Percentiles rank a stretch among this genome's conserved stretches.
These are phyloP conservation scores for Taphrina populina DNA, from an alignment of 1,139 yeast species.

Conservation along the genomic window DNA sequence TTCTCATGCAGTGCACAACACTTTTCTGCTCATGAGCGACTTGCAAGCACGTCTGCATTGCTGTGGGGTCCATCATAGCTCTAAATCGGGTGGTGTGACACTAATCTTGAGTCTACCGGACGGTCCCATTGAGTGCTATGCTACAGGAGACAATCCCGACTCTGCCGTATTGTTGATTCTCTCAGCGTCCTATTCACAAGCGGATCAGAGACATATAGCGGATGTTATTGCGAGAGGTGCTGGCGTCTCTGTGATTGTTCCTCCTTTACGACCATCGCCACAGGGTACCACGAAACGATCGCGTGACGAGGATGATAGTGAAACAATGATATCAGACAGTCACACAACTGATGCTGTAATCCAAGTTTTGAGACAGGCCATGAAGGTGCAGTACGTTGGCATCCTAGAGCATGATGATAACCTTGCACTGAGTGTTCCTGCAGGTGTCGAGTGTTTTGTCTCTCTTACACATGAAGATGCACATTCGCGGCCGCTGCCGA, in stretches of 20 bases:
- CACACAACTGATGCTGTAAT: too few relatives aligned
- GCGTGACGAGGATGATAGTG: not conserved
- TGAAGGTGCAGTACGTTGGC: conserved; percentile 2
- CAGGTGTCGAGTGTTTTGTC: too few relatives aligned
- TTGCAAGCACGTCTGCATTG: conserved; percentile 24
- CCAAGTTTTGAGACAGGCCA: too few relatives aligned
- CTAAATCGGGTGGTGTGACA: not conserved
- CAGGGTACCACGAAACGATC: not conserved
- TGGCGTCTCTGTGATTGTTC: conserved; percentile 22
- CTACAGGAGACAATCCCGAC: conserved; percentile 16
- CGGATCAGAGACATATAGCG: too few relatives aligned
- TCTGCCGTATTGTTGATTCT: conserved; percentile 17
- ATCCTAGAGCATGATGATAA: too few relatives aligned
- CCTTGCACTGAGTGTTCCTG: too few relatives aligned
- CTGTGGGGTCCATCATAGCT: conserved; percentile 24
- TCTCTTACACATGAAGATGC: too few relatives aligned
- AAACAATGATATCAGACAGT: not conserved
- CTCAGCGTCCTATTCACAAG: too few relatives aligned
- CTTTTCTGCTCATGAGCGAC: too few relatives aligned
- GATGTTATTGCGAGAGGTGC: conserved; percentile 27
- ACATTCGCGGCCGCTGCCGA: too few relatives aligned
- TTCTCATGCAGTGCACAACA: too few relatives aligned
- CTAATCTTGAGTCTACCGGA: not conserved
- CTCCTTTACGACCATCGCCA: not conserved
- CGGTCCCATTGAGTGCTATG: conserved; percentile 12